Percentiles rank a stretch among this genome's conserved stretches.
These are phyloP conservation scores for Coprinellus micaceus DNA, from an alignment of 768 basidiomycete genomes.

Conservation along the genomic window DNA sequence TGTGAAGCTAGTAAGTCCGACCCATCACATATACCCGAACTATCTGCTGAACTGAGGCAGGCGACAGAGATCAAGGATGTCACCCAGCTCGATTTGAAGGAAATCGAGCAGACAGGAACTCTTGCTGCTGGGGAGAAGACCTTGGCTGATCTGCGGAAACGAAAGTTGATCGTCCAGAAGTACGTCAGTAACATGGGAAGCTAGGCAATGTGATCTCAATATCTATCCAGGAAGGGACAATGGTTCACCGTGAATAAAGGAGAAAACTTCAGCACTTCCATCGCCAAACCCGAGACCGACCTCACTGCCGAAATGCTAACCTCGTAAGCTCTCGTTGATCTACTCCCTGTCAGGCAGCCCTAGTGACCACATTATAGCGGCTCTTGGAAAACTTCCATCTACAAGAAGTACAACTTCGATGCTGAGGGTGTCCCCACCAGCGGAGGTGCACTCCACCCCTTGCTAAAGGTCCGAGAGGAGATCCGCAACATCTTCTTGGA, in stretches of 20 bases:
- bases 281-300: slow-evolving; percentile 93
- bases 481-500: slow-evolving; percentile 97
- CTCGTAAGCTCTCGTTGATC: slow-evolving; percentile 53
- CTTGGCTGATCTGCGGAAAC: slow-evolving; percentile 84
- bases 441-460: slow-evolving; percentile 91
- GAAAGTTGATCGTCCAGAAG: slow-evolving; percentile 86
- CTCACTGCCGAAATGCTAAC: slow-evolving; percentile 92
- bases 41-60: slow-evolving; percentile 34
- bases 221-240: slow-evolving; percentile 73
- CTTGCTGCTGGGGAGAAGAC: slow-evolving; percentile 73
- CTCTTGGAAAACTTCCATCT: slow-evolving; percentile 87
- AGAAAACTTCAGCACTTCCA: slow-evolving; percentile 81
- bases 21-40: not conserved
- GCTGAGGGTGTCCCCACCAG: slow-evolving; percentile 87
- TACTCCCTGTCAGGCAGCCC: slow-evolving; percentile 3
- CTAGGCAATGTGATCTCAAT: not conserved
- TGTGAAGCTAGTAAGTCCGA: slow-evolving; percentile 72
- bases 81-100: slow-evolving; percentile 71
- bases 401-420: slow-evolving; percentile 99
- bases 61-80: slow-evolving; percentile 62
- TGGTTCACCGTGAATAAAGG: slow-evolving; percentile 93
- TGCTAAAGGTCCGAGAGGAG: slow-evolving; percentile 97
- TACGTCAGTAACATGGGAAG: slow-evolving; percentile 23
- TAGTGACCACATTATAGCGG: slow-evolving; percentile 50
- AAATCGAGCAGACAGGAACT: slow-evolving; percentile 71